Evolutionary conservation across 2,329 filamentous ascomycete species (phyloP).

Genomic region (Sclerotinia trifoliorum): DNA sequence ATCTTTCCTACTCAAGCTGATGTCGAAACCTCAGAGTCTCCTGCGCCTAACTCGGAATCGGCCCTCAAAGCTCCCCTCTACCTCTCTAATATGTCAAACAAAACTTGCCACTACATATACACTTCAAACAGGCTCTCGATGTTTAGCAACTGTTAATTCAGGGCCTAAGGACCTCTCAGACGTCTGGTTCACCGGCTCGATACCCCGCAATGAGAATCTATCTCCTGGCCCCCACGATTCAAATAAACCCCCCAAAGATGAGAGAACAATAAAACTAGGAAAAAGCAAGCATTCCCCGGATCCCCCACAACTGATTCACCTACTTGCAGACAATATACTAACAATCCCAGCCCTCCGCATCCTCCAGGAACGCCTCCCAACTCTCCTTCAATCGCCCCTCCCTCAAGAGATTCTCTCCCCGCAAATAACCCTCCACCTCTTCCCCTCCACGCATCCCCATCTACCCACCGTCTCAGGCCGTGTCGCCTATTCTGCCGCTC

Average conservation of each 20-base stretch:
- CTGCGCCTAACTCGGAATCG: constrained; percentile 27
- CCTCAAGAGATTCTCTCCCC: constrained; percentile 76
- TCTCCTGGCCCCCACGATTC: constrained; percentile 10
- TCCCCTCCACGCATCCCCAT: constrained; percentile 76
- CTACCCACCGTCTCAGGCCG: constrained; percentile 90
- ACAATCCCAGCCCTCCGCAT: constrained; percentile 55
- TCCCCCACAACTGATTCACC: neutral
- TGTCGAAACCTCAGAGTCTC: constrained; percentile 36
- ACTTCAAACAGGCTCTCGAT: constrained; percentile 25
- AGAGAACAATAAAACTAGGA: constrained; percentile 56
- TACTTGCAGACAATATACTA: constrained; percentile 18
- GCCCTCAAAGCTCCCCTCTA: constrained; percentile 22
- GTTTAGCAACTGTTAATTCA: constrained; percentile 33
- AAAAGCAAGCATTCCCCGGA: constrained; percentile 34
- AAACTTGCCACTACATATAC: neutral
- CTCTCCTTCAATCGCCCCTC: constrained; percentile 63
- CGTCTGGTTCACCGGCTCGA: constrained; percentile 48
- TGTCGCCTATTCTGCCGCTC: constrained; percentile 85
- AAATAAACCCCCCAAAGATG: constrained; percentile 45
- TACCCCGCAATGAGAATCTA: constrained; percentile 25
- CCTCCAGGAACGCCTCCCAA: constrained; percentile 65
- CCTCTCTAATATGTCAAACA: constrained; percentile 17
- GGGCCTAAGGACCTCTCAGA: constrained; percentile 39
- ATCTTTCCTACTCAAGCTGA: constrained; percentile 32
- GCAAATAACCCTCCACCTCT: constrained; percentile 68